Base-by-base conservation (phyloP, 2,329 filamentous ascomycete genomes). In the Blastomyces silverae region DNA sequence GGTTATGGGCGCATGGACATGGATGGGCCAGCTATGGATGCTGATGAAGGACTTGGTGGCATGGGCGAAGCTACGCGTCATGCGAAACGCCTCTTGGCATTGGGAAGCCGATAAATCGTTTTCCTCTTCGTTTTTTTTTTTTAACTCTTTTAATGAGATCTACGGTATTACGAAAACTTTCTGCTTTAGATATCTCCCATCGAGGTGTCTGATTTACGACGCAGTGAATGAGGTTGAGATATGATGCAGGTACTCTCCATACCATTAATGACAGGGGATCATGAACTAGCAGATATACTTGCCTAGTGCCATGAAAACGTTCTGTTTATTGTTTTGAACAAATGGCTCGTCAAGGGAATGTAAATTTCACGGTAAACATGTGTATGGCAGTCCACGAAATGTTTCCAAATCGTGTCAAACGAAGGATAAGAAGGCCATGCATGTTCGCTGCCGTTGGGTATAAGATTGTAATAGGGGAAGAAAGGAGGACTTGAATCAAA, bases 11-110 rank as follows among this genome's bases (percentile, higher is more conserved):
- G 48, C n/a, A 53, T 58, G 55, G 34, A 53, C n/a, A 15, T 57
- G 58, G 64, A 63, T 34, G 64, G 50, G 2, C 73, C 74, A 3
- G 69, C 72, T 31, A 79, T 78, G 77, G 78, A 76, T 70, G 75
- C 77, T 63, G 77, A 79, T 64, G 72, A 71, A 0, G 64, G 71
- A 1, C 68, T 72, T 61, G 64, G 65, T 20, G 69, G 66, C 34
- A 60, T 59, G 46, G 63, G 42, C 53, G 65, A 39, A 22, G 65
- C 55, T 65, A 67, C 62, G 60, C 73, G 74, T 64, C 73, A 74
- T 67, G 72, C 70, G 2, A 79, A 78, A 66, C 70, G 77, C 56
- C 67, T 78, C 58, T 68, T 78, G 62, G 69, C 67, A 37, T 66
- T 70, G 39, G 75, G 75, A 37, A 74, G 73, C 66, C 76, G 75